Evolutionary conservation across 192 early-diverging fungal species (phyloP), one percentile per base, ranked within the genome.

Genomic region (Umbelopsis isabellina): DNA sequence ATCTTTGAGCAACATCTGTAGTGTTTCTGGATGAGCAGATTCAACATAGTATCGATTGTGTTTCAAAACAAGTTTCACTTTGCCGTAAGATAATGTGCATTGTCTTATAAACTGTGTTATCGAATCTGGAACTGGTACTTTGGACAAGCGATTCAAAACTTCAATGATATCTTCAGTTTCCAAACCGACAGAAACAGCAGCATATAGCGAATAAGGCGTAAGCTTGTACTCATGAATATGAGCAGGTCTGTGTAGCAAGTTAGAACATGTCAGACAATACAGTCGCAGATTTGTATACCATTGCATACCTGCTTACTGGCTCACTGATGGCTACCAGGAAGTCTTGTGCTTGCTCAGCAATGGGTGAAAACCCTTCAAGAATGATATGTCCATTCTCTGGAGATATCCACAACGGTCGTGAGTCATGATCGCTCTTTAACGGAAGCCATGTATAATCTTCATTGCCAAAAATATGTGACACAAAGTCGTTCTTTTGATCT

Each of bases 141-240:
- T 99, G 67, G 91, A 96, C 9, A 99, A 83, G 51, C 93, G 89
- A 71, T 93, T 89, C 58, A 99, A 79, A 4, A 94, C 95, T 30
- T 91, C 88, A 47, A 99, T 93, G 53, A 99, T 99, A 72, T 90
- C 89, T 51, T 91, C 92, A 9, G 93, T 93, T 50, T 94, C 88
- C 47, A 99, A 84, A 1, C 98, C 98, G 1, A 98, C 95, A 37
- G 95, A 96, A 6, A 99, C 96, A n/a, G 95, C 97, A 16, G 98
- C 98, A 75, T 98, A 96, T 4, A 99, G 85, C 25, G 94, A 96
- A 72, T 96, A 97, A 21, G 94, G 88, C 1, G 98, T 98, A 49
- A 99, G 77, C 73, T 91, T 89, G 83, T 98, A 99, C 80, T 99
- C 98, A 65, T 96, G 94, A 41, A 95, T 90, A 55, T 90, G 84